Base-by-base conservation (phyloP, 768 basidiomycete genomes). In the Trametes cinnabarina region DNA sequence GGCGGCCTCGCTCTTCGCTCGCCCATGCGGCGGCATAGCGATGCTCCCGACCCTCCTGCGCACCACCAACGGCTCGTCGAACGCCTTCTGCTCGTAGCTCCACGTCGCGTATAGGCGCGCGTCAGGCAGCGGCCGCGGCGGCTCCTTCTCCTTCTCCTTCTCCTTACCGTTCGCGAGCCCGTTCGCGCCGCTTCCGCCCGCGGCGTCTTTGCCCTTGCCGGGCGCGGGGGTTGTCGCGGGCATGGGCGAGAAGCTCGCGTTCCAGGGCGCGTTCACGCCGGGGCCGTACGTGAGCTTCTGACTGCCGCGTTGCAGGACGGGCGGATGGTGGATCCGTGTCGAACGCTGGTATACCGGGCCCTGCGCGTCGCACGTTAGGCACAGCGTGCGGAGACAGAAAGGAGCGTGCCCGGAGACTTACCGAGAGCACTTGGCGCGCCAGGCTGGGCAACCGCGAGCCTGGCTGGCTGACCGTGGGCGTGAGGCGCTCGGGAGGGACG, bases 391-490 rank as follows among this genome's bases (percentile, higher is more conserved):
- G 6, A 32, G 7, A 12, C 7, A 32, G 7, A 12, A 32, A 12
- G 12, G 30, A 6, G 30, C 7, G 30, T 7, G 30, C 30, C 28
- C 17, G 10, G 1, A 19, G 17, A 40, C 86, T 60, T 68, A 90
- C 89, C 34, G 87, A 82, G 47, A 92, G 81, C 10, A 87, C 80
- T 60, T 79, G 76, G 23, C 85, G 77, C 9, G 88, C 82, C 44
- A 92, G 74, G 50, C 85, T 82, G 7, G 88, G 87, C 44, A 91
- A 76, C 53, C 86, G 75, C 12, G 85, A 85, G 1, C 75, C 74
- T 61, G 89, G 87, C 52, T 86, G 80, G 53, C 82, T 83, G 20
- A 86, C 76, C 23, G 86, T 77, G 1, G 88, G 86, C 2, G 85
- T 78, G 25, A 93, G 73, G 43, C 82, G 79, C 57, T 81, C 79